Conservation (phyloP, 768 basidiomycete genomes). For the Rickenella mellea region DNA sequence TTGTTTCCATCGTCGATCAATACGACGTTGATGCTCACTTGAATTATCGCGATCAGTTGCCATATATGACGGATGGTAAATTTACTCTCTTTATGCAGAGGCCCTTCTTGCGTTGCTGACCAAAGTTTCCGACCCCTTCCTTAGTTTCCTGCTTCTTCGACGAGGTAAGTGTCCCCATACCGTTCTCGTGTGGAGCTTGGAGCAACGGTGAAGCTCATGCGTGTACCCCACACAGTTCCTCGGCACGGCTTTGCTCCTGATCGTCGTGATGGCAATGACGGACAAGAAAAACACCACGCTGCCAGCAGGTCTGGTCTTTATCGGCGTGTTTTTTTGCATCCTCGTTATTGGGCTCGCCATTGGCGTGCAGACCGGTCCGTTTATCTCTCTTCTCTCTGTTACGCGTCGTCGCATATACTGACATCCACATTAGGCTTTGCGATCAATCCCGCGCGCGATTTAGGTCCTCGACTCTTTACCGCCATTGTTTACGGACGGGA, state of each 20-base stretch:
- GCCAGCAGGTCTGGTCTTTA: conserved; percentile 40
- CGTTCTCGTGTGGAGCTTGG: not conserved
- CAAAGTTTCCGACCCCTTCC: not conserved
- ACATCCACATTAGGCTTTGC: conserved; percentile 34
- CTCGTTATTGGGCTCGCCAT: conserved; percentile 50
- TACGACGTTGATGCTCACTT: not conserved
- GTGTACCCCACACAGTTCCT: conserved; percentile 32
- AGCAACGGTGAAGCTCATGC: not conserved
- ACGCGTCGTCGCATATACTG: not conserved
- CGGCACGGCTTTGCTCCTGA: conserved; percentile 41
- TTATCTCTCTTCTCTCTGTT: not conserved
- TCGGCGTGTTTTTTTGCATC: conserved; percentile 45
- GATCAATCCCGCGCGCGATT: conserved; percentile 64
- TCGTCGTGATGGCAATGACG: conserved; percentile 42
- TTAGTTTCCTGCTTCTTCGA: conserved; percentile 35
- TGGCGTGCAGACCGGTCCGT: conserved; percentile 46
- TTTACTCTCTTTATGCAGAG: not conserved
- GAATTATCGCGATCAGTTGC: not conserved
- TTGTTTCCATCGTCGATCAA: not conserved
- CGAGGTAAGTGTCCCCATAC: conserved; percentile 20
- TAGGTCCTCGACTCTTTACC: conserved; percentile 60
- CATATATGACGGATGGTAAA: not conserved
- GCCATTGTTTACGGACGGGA: conserved; percentile 60
- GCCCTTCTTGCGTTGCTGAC: not conserved
- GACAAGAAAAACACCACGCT: conserved; percentile 44